A percentile compares a stretch with the other conserved stretches of the same genome.
Evolutionary conservation across 768 basidiomycete genomes (phyloP).

Genomic region (Austroboletus eburneus): DNA sequence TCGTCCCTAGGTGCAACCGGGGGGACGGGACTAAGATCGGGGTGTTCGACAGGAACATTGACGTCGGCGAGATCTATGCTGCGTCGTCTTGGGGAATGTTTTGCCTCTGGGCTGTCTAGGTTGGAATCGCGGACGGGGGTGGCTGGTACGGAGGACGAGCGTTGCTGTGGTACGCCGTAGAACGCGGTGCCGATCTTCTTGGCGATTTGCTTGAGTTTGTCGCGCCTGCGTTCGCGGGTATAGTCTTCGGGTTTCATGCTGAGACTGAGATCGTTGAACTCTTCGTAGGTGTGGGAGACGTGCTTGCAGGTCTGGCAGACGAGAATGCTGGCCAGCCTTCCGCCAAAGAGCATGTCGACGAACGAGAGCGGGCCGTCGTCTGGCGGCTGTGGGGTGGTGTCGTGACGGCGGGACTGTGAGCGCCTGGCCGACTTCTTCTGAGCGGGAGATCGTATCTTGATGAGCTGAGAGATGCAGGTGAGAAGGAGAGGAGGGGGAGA

Average conservation of each 20-base stretch:
- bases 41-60: conserved; percentile 25
- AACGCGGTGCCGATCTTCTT: conserved; percentile 45
- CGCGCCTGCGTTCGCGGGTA: conserved; percentile 66
- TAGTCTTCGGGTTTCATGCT: conserved; percentile 85
- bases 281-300: conserved; percentile 78
- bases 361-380: conserved; percentile 61
- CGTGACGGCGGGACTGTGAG: neutral
- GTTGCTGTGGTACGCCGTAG: conserved; percentile 33
- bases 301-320: conserved; percentile 94
- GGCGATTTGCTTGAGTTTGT: conserved; percentile 71
- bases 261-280: conserved; percentile 90
- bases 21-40: neutral
- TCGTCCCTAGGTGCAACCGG: conserved; percentile 1
- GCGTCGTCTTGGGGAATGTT: conserved; percentile 27
- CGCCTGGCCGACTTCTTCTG: conserved; percentile 34
- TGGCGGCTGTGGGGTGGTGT: neutral
- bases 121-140: conserved; percentile 29
- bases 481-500: neutral
- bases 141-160: conserved; percentile 59
- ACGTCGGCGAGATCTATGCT: conserved; percentile 33
- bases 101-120: conserved; percentile 29
- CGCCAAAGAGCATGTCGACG: conserved; percentile 88
- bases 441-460: conserved; percentile 62
- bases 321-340: conserved; percentile 83
- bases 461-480: conserved; percentile 48